A percentile compares a stretch with the other conserved stretches of the same genome.
Conservation (phyloP, 2,329 filamentous ascomycete genomes). For the Plectosphaerella sp. region DNA sequence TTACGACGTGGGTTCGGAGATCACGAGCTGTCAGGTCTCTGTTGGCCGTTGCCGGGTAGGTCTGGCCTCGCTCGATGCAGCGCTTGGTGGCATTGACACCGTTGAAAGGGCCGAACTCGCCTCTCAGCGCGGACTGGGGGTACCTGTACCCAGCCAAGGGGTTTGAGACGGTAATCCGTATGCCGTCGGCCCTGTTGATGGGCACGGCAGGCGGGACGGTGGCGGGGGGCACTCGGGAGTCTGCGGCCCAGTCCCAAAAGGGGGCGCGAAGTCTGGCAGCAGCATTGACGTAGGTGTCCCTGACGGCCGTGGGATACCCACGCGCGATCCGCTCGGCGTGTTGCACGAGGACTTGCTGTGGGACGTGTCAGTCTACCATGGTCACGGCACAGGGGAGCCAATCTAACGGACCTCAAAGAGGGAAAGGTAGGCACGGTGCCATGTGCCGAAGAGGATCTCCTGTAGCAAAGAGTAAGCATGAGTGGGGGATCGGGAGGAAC, state of each 20-base stretch:
- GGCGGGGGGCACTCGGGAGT: conserved; percentile 37
- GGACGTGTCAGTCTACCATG: not conserved
- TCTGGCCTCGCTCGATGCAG: conserved; percentile 11
- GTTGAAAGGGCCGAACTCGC: conserved; percentile 29
- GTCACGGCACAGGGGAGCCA: conserved; percentile 1
- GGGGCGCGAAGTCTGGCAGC: conserved; percentile 42
- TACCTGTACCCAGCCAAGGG: conserved; percentile 50
- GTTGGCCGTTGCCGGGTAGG: conserved; percentile 36
- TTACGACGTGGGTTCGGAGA: conserved; percentile 36
- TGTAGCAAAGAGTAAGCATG: conserved; percentile 24
- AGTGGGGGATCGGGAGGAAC: not conserved
- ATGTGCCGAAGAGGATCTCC: conserved; percentile 22
- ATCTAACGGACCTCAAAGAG: conserved; percentile 23
- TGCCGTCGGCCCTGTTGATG: conserved; percentile 35
- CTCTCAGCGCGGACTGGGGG: conserved; percentile 30
- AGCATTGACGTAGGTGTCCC: conserved; percentile 32
- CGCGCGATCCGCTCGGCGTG: conserved; percentile 17
- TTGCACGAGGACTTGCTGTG: conserved; percentile 18
- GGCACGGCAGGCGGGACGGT: conserved; percentile 26
- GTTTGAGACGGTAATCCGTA: conserved; percentile 36
- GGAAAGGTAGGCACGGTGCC: conserved; percentile 13
- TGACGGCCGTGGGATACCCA: conserved; percentile 4
- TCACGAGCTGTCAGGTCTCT: conserved; percentile 20
- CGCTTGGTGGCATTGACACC: conserved; percentile 7
- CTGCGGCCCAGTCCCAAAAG: conserved; percentile 51